phyloP scores from a whole-genome alignment of 1,284 basidiomycete genomes.

The Limonomyces culmigenus region DNA sequence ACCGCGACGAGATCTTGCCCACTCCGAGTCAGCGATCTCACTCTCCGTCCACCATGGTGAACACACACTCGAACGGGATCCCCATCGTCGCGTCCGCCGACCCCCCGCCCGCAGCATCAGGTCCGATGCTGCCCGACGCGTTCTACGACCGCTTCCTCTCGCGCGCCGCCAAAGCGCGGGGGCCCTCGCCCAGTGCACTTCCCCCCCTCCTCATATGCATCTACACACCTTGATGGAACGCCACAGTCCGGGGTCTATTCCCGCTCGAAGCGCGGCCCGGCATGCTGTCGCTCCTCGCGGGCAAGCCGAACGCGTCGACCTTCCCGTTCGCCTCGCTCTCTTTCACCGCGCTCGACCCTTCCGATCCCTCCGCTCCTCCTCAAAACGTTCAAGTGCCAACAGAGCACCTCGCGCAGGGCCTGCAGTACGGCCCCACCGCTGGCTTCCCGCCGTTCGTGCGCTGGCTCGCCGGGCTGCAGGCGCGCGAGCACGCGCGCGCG shows the following conservation, averaged over 20 bases:
- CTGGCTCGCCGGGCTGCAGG: constrained; percentile 58
- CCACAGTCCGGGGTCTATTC: constrained; percentile 32
- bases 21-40: too few relatives aligned
- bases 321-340: constrained; percentile 78
- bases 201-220: neutral
- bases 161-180: constrained; percentile 32
- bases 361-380: constrained; percentile 16
- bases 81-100: too few relatives aligned
- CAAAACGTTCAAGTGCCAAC: constrained; percentile 37
- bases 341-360: constrained; percentile 32
- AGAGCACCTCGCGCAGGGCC: constrained; percentile 36
- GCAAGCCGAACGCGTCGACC: constrained; percentile 77
- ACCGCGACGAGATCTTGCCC: too few relatives aligned
- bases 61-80: too few relatives aligned
- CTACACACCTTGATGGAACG: neutral
- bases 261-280: constrained; percentile 67
- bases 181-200: constrained; percentile 42
- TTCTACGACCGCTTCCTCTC: constrained; percentile 44
- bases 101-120: too few relatives aligned
- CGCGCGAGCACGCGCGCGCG: constrained; percentile 39
- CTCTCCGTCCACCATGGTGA: too few relatives aligned
- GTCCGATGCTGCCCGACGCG: constrained; percentile 29
- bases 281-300: constrained; percentile 74
- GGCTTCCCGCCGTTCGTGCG: constrained; percentile 48
- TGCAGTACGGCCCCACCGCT: constrained; percentile 69